A percentile compares a stretch with the other conserved stretches of the same genome.
These are phyloP conservation scores for Spathaspora sp. DNA, from an alignment of 805 yeast species.

Conservation along the genomic window DNA sequence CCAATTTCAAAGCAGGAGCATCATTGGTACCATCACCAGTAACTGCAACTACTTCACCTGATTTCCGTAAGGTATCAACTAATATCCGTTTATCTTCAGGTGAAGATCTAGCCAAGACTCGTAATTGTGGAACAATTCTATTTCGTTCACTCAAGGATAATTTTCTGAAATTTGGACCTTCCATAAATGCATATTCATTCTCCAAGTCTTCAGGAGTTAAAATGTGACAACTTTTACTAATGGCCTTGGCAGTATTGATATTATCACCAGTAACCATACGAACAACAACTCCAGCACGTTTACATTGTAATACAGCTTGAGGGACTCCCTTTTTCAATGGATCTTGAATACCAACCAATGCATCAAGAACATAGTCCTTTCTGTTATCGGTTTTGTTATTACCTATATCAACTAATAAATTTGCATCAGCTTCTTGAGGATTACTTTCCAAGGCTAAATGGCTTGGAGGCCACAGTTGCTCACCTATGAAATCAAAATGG, in stretches of 20 bases:
- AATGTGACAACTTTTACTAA: slow-evolving; percentile 83
- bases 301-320: slow-evolving; percentile 85
- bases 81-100: slow-evolving; percentile 92
- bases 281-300: slow-evolving; percentile 87
- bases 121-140: slow-evolving; percentile 64
- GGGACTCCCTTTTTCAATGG: slow-evolving; percentile 88
- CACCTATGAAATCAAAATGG: slow-evolving; percentile 60
- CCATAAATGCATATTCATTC: slow-evolving; percentile 69
- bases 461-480: slow-evolving; percentile 67
- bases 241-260: slow-evolving; percentile 84
- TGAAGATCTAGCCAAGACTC: slow-evolving; percentile 88
- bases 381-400: slow-evolving; percentile 19
- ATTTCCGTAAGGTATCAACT: slow-evolving; percentile 72
- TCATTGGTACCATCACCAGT: slow-evolving; percentile 99
- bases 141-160: slow-evolving; percentile 54
- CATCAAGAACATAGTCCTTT: slow-evolving; percentile 50
- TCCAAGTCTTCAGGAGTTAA: slow-evolving; percentile 47
- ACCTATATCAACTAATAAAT: slow-evolving; percentile 23
- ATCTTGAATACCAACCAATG: slow-evolving; percentile 90
- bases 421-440: slow-evolving; percentile 21
- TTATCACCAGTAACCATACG: slow-evolving; percentile 99
- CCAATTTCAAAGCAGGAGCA: slow-evolving; percentile 94
- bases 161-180: slow-evolving; percentile 86
- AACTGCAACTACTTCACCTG: slow-evolving; percentile 95
- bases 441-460: slow-evolving; percentile 25